Evolutionary conservation across 768 basidiomycete genomes (phyloP).

Genomic region (Neoboletus subvelutipes): DNA sequence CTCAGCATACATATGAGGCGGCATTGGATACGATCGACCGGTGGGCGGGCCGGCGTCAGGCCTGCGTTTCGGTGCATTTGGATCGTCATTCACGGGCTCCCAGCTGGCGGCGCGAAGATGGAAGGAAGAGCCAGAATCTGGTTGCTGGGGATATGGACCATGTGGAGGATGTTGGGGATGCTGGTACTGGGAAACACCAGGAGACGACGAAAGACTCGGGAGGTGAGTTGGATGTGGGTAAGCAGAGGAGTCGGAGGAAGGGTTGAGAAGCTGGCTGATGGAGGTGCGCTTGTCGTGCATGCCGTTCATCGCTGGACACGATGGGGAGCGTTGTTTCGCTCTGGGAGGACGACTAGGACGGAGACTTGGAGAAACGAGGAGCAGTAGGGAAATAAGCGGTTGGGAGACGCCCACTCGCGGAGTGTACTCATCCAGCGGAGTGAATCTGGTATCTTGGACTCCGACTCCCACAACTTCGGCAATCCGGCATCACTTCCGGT

Average conservation of each 20-base stretch:
- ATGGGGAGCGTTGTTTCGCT: slow-evolving; percentile 15
- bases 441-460: slow-evolving; percentile 24
- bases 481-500: slow-evolving; percentile 27
- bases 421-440: slow-evolving; percentile 32
- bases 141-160: slow-evolving; percentile 27
- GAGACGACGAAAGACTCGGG: slow-evolving; percentile 22
- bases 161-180: slow-evolving; percentile 30
- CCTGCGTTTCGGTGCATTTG: slow-evolving; percentile 37
- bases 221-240: slow-evolving; percentile 32
- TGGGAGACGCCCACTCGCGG: slow-evolving; percentile 34
- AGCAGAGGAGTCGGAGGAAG: slow-evolving; percentile 42
- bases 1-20: slow-evolving; percentile 35
- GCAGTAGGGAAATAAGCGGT: slow-evolving; percentile 29
- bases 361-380: slow-evolving; percentile 21
- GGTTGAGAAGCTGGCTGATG: slow-evolving; percentile 50
- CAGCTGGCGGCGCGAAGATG: slow-evolving; percentile 65
- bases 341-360: slow-evolving; percentile 6
- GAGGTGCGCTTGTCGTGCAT: slow-evolving; percentile 52
- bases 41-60: slow-evolving; percentile 33
- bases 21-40: slow-evolving; percentile 37
- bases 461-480: slow-evolving; percentile 24
- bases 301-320: slow-evolving; percentile 37
- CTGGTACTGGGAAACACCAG: slow-evolving; percentile 29
- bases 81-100: slow-evolving; percentile 41
- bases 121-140: slow-evolving; percentile 38